A percentile compares a stretch with the other conserved stretches of the same genome.
phyloP scores from a whole-genome alignment of 2,329 filamentous ascomycete species.

The Akanthomyces dipterigenus region DNA sequence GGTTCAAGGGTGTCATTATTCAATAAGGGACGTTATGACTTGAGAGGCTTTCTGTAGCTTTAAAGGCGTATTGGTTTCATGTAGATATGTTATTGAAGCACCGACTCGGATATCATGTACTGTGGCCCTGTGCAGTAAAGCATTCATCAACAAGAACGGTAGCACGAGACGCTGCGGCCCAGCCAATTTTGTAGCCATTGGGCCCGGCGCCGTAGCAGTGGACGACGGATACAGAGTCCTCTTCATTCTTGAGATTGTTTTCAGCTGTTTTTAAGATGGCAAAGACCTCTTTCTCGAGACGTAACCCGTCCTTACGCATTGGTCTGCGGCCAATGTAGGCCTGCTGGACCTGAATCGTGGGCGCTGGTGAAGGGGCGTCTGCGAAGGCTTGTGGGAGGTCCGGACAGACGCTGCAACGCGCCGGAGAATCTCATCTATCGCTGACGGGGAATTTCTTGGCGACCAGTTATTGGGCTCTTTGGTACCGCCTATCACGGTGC shows the following conservation, averaged over 20 bases:
- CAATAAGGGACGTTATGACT: not conserved
- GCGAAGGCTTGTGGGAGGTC: not conserved
- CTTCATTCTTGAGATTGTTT: not conserved
- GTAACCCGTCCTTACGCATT: conserved; percentile 4
- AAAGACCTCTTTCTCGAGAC: not conserved
- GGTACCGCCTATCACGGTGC: conserved; percentile 4
- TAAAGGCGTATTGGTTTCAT: not conserved
- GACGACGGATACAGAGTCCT: not conserved
- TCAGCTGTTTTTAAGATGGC: not conserved
- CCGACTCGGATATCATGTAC: not conserved
- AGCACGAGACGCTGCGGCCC: not conserved
- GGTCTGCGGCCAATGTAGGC: conserved; percentile 7
- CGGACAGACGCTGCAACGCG: not conserved
- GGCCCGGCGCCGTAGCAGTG: conserved; percentile 10
- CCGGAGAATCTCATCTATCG: not conserved
- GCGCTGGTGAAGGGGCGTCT: not conserved
- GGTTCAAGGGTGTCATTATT: conserved; percentile 19
- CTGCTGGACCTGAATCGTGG: not conserved
- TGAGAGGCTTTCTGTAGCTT: not conserved
- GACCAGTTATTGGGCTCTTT: conserved; percentile 7
- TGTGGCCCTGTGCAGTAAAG: not conserved
- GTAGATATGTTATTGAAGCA: not conserved
- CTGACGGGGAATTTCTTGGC: not conserved
- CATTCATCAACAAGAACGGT: not conserved
- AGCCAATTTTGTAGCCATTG: conserved; percentile 6